Evolutionary conservation across 331 rosid genomes (phyloP), one percentile per base, ranked within the genome.

Genomic region (Ulmus americana): DNA sequence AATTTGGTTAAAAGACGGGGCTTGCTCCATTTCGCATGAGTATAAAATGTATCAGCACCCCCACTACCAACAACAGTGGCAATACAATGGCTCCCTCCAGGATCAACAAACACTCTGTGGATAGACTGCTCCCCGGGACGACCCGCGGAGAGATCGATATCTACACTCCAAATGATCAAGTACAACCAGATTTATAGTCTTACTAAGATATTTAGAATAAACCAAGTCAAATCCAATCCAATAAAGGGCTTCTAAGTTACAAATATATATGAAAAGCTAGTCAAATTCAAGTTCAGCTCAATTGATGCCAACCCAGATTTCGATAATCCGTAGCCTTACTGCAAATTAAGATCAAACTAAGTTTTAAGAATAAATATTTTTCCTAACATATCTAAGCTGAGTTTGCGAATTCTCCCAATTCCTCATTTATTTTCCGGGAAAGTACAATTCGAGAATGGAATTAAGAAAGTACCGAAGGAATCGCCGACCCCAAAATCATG

Each of bases 51-150:
- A 67, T 92, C 97, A 47, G 94, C 85, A 45, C 95, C 94, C 5
- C 94, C 95, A 13, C 65, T 71, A 45, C 97, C 98, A 67, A 80
- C 78, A 68, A 89, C 79, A 18, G 87, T 83, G 68, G 95, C 88
- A 72, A 92, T 89, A 67, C 95, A 89, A 67, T 92, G 98, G 73
- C 98, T 85, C 62, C 97, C 98, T 51, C 98, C 97, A 55, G 97
- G 91, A 85, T 89, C 98, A 70, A 89, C 95, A 79, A 89, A 92
- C 11, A 92, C 88, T 59, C 95, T 83, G 76, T 92, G 98, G 78
- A 92, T 89, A 16, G 98, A 92, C 69, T 86, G 95, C 70, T 92
- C 98, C 45, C 95, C 98, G 7, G 96, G 84, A 63, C 95, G 94
- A 49, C 95, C 95, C 20, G 64, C 85, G 28, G 91, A 82, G 38